Base-by-base conservation (phyloP, 371 early-diverging fungal genomes). In the Entomophthora muscae region DNA sequence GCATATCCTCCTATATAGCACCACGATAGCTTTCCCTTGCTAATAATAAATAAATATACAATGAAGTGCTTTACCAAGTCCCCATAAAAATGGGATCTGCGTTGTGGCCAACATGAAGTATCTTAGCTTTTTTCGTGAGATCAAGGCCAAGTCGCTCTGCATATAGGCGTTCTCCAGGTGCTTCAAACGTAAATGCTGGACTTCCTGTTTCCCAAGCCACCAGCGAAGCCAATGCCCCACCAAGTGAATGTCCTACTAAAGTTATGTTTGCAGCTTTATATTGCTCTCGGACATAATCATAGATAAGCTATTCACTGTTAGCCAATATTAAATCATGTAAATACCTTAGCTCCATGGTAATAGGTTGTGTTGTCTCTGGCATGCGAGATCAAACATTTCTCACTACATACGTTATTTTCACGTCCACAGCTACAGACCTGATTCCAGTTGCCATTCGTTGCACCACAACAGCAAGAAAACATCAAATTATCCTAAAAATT, bases 391-490 rank as follows among this genome's bases (percentile, higher is more conserved):
- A 70, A 56, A 29, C 70, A 70, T 30, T 56, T 55, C 10, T 63
- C 64, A 52, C 63, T 64, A 29, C 70, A 70, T 17, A 53, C 54
- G 22, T 63, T 68, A 5, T 63, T 68, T 0, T 75, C 76, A 53
- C 69, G 68, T 66, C 76, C 83, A 70, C 94, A 94, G 64, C 80
- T 78, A 71, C 94, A 94, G 1, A 92, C 83, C 0, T 86, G 72
- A 22, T 70, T 71, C 93, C 93, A 93, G 0, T 77, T 75, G 58
- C 83, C 72, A 66, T 86, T 89, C 2, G 86, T 86, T 51, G 82
- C 79, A 2, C 85, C 96, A 72, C 96, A 95, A 73, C 96, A 95
- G 74, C 96, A 95, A 2, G 91, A 90, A 69, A 94, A 95, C 69
- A 95, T 77, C 66, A 89, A 75, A 72, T 94, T 94, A 68, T 92